Evolutionary conservation across 1,139 yeast genomes (phyloP), one percentile per base, ranked within the genome.

Genomic region (Nakaseomyces bracarensis): DNA sequence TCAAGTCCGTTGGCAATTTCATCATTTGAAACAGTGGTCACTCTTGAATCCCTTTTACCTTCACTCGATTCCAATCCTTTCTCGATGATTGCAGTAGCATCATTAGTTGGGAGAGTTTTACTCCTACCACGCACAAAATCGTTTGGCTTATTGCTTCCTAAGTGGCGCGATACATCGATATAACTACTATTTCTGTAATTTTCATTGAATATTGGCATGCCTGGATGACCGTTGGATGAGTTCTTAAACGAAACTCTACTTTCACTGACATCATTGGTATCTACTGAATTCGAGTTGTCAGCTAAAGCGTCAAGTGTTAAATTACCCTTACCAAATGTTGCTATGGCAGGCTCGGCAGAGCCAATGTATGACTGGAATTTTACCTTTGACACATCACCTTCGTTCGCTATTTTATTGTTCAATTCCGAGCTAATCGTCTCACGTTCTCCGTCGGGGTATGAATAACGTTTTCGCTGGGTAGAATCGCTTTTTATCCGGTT

Each of bases 281-380:
- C 28, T 21, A 36, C 43, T 18, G 30, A 44, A 36, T 36, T 40
- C 3, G 49, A 36, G 4, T 48, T 35, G 16, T 39, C 49, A 33
- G 30, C 75, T 42, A 79, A 69, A 34, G 75, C 74, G 40, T 75
- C 80, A 14, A 86, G 63, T 0, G 81, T 70, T 41, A 86, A 66
- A 45, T 78, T 77, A 1, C 95, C 95, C 43, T 71, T 69, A 1
- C 95, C 95, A 49, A 85, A 60, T 0, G 93, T 77, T 28, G 73
- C 69, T 19, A 81, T 57, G 0, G 82, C 72, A 28, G 61, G 57
- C 27, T 45, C 41, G 1, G 21, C 49, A 46, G 74, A 69, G 33
- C 79, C 43, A 15, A 46, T 66, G 1, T 82, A 60, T 0, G 89
- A 77, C 49, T 72, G 75, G 52, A 83, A 82, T 39, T 71, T 75